Conservation (phyloP, 116 monocot genomes). For the Posidonia oceanica region DNA sequence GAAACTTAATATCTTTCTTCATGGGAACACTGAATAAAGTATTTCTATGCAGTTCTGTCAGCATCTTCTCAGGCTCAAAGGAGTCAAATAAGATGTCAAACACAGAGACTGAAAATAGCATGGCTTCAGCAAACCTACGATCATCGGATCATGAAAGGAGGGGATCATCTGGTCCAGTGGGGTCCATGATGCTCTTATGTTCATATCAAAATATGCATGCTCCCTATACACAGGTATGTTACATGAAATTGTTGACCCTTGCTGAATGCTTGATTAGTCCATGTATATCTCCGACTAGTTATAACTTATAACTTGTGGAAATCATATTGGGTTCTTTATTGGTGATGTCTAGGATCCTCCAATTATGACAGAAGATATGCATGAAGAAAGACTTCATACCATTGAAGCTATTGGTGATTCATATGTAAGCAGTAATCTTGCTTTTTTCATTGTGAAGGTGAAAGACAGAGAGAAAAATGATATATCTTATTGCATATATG, state of each 20-base stretch:
- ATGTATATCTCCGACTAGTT: not conserved
- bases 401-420: conserved; percentile 80
- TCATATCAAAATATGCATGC: conserved; percentile 83
- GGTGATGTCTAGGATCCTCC: conserved; percentile 60
- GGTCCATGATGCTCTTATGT: conserved; percentile 74
- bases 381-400: conserved; percentile 89
- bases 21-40: not conserved
- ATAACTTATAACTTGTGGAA: not conserved
- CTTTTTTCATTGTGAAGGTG: not conserved
- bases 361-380: conserved; percentile 99
- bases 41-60: not conserved
- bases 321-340: not conserved
- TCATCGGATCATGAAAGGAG: conserved; percentile 20
- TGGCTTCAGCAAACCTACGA: conserved; percentile 16
- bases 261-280: not conserved
- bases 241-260: not conserved
- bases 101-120: conserved; percentile 9
- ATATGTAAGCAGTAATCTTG: conserved; percentile 44
- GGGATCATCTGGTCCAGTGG: conserved; percentile 66
- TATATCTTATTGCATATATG: too few species aligned
- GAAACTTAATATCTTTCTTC: too few species aligned
- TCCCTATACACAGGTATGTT: conserved; percentile 74
- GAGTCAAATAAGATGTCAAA: conserved; percentile 2
- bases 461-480: too few species aligned
- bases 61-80: conserved; percentile 6